Percentiles rank a stretch among this genome's conserved stretches.
Evolutionary conservation across 305 asterid species (phyloP).

Genomic region (Fraxinus latifolia): DNA sequence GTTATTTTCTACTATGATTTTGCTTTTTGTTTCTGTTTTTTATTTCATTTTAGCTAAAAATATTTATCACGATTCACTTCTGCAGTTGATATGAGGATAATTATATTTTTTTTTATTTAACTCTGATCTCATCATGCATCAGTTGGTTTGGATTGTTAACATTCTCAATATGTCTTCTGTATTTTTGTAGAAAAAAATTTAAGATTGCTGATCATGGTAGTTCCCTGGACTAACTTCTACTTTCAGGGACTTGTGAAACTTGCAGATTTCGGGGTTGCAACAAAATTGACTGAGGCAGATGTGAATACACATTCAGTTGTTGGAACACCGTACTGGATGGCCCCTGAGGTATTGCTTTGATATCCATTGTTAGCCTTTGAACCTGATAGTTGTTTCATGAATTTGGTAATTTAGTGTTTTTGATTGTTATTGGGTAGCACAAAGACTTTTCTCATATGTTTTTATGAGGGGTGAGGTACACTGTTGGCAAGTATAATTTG

Average conservation of each 20-base stretch:
- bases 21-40: not conserved
- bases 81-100: not conserved
- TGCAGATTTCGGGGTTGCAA: conserved; percentile 99
- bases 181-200: not conserved
- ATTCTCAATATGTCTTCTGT: not conserved
- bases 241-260: conserved; percentile 99
- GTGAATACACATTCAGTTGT: conserved; percentile 92
- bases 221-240: conserved; percentile 38
- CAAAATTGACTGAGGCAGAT: conserved; percentile 91
- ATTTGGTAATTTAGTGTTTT: conserved; percentile 16
- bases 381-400: conserved; percentile 6
- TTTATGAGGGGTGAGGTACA: not conserved
- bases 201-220: conserved; percentile 20
- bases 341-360: conserved; percentile 76
- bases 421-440: conserved; percentile 2
- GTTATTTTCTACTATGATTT: not conserved
- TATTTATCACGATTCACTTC: not conserved
- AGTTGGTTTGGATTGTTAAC: not conserved
- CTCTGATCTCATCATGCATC: not conserved
- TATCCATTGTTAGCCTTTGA: conserved; percentile 18
- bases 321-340: conserved; percentile 99
- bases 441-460: conserved; percentile 6
- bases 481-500: conserved; percentile 11
- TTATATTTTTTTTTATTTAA: not conserved
- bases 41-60: not conserved